Evolutionary conservation across 345 rosid species (phyloP), one percentile per base, ranked within the genome.

Genomic region (Ailanthus altissimus): DNA sequence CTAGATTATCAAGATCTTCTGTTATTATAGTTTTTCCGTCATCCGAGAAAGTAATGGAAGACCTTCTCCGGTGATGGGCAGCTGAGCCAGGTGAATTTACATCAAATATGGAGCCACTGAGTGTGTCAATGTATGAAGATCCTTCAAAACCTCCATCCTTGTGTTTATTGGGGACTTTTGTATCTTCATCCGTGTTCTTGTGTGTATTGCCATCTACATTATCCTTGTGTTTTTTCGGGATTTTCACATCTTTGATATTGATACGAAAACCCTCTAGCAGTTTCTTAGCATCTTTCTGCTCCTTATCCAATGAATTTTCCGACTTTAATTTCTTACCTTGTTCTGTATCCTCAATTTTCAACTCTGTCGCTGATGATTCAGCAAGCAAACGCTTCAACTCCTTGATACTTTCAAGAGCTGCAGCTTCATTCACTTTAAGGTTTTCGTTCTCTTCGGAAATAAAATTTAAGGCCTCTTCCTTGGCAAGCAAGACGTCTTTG

Each of bases 41-140:
- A 36, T 86, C 88, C 36, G 83, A 49, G 9, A 78, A 82, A 43
- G 76, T 59, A 20, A 83, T 78, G 16, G 85, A 84, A 0, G 91
- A 86, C 74, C 82, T 88, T 71, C 83, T 81, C 76, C 84, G 56
- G 60, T 78, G 91, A 65, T 84, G 90, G 26, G 47, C 62, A 0
- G 70, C 67, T 8, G 86, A 84, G 7, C 76, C 78, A 15, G 94
- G 94, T 1, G 94, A 86, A 66, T 84, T 89, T 0, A 81, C 79
- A 57, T 93, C 94, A 75, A 96, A 91, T 40, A 91, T 92, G 0
- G 99, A 93, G 5, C 99, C 98, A 60, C 79, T 86, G 9, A 96
- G 86, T 0, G 88, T 91, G 66, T 93, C 88, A 0, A 56, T 73
- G 8, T 70, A 66, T 8, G 54, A 78, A 8, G 83, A 70, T 5